A percentile compares a stretch with the other conserved stretches of the same genome.
phyloP scores from a whole-genome alignment of 306 rosid species.

The Vigna angularis region DNA sequence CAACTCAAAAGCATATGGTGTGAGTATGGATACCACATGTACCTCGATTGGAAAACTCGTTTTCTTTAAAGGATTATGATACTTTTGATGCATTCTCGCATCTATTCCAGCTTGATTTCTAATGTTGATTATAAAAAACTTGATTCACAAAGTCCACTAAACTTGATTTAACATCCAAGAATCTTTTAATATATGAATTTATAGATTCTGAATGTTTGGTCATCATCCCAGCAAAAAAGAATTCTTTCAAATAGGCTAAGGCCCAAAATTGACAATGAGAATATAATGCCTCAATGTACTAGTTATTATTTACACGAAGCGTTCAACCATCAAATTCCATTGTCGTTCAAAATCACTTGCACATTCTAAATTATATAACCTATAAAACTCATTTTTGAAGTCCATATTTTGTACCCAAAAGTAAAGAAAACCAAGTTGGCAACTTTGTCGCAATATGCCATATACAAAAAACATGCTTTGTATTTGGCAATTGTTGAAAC shows the following conservation, averaged over 20 bases:
- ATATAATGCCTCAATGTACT: background rate
- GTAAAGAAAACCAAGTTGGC: background rate
- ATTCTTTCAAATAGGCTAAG: background rate
- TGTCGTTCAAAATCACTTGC: background rate
- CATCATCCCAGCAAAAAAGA: background rate
- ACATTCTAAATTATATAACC: background rate
- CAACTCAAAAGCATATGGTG: too few species aligned
- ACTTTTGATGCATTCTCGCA: background rate
- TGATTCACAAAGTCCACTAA: slow-evolving; percentile 1
- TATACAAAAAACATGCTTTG: too few species aligned
- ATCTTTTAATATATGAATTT: background rate
- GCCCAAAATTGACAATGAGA: background rate
- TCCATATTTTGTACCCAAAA: background rate
- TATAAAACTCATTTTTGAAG: background rate
- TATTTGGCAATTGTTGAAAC: too few species aligned
- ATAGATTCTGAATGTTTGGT: background rate
- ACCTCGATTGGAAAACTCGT: too few species aligned
- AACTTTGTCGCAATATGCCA: background rate
- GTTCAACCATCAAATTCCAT: background rate
- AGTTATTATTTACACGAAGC: background rate
- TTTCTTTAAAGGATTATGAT: too few species aligned
- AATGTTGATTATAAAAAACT: too few species aligned
- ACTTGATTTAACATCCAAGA: background rate
- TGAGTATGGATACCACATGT: background rate
- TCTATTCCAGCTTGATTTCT: background rate